Evolutionary conservation across 202 grass and related monocot genomes (phyloP).

Genomic region (Bolboschoenoplectus hybrid): DNA sequence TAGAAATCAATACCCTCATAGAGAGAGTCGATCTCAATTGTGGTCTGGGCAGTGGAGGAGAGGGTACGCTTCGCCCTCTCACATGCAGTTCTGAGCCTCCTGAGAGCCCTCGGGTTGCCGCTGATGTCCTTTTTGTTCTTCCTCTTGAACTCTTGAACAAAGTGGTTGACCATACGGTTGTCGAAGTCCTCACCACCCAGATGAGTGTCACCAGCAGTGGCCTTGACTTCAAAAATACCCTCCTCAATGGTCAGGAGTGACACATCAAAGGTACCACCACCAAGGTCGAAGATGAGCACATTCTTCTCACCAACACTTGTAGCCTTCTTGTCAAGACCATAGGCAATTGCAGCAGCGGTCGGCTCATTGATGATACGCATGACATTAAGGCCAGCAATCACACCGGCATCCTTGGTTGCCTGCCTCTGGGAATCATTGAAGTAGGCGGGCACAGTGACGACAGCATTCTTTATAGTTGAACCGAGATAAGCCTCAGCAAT

Average conservation of each 20-base stretch:
- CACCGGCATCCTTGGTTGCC: slow-evolving; percentile 80
- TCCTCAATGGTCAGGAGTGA: slow-evolving; percentile 73
- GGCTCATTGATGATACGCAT: slow-evolving; percentile 50
- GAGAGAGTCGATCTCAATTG: slow-evolving; percentile 67
- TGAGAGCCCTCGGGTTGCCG: slow-evolving; percentile 61
- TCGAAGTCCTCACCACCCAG: slow-evolving; percentile 79
- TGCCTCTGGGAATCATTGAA: slow-evolving; percentile 84
- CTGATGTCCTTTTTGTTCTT: slow-evolving; percentile 82
- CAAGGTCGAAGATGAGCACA: slow-evolving; percentile 78
- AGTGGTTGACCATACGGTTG: slow-evolving; percentile 80
- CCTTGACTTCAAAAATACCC: slow-evolving; percentile 76
- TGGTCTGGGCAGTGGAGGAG: slow-evolving; percentile 68
- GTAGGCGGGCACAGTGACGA: slow-evolving; percentile 74
- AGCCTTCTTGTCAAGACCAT: slow-evolving; percentile 79
- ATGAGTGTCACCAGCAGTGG: slow-evolving; percentile 72
- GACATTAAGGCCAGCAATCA: slow-evolving; percentile 41
- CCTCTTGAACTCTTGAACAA: slow-evolving; percentile 69
- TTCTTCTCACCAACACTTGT: slow-evolving; percentile 73
- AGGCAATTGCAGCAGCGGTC: slow-evolving; percentile 74
- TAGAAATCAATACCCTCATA: slow-evolving; percentile 81
- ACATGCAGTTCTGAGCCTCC: slow-evolving; percentile 63
- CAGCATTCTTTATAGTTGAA: slow-evolving; percentile 60
- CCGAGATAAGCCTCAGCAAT: slow-evolving; percentile 75
- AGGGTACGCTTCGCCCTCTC: too few relatives aligned
- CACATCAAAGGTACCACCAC: slow-evolving; percentile 77